Conservation (phyloP, 2,329 filamentous ascomycete species). For the Paecilomyces dactylethromorphus region DNA sequence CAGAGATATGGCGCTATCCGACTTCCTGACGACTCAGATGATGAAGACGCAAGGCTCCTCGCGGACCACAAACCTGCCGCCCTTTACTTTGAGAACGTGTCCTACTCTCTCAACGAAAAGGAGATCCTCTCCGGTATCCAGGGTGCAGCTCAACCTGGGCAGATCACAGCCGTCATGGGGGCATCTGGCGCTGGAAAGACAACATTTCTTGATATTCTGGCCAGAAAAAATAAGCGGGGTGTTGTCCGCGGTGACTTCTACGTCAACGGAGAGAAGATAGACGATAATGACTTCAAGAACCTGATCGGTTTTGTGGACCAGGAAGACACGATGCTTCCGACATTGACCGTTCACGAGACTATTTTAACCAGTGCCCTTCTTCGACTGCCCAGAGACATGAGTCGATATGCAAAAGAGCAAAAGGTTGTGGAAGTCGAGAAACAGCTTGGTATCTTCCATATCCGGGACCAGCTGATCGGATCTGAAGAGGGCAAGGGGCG, state of each 20-base stretch:
- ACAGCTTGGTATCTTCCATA: slow-evolving; percentile 89
- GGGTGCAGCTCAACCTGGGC: slow-evolving; percentile 87
- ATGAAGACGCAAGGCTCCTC: slow-evolving; percentile 80
- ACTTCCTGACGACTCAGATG: slow-evolving; percentile 77
- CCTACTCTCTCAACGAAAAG: slow-evolving; percentile 81
- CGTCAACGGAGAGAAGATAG: slow-evolving; percentile 87
- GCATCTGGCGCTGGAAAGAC: slow-evolving; percentile 97
- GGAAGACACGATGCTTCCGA: slow-evolving; percentile 94
- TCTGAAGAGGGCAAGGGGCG: slow-evolving; percentile 91
- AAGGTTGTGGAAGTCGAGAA: slow-evolving; percentile 88
- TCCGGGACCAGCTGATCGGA: slow-evolving; percentile 89
- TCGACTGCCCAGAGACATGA: slow-evolving; percentile 89
- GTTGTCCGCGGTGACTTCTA: slow-evolving; percentile 72
- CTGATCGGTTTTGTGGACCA: slow-evolving; percentile 97
- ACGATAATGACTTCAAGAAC: slow-evolving; percentile 76
- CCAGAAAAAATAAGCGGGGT: slow-evolving; percentile 93
- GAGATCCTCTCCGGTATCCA: slow-evolving; percentile 73
- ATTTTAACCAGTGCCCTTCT: slow-evolving; percentile 91
- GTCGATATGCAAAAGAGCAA: slow-evolving; percentile 77
- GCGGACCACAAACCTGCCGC: slow-evolving; percentile 86
- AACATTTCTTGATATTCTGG: slow-evolving; percentile 91
- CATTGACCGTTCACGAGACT: slow-evolving; percentile 93
- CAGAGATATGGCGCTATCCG: slow-evolving; percentile 64
- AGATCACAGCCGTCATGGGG: slow-evolving; percentile 96
- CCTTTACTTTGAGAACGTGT: slow-evolving; percentile 80